A percentile compares a stretch with the other conserved stretches of the same genome.
Evolutionary conservation across 2,329 filamentous ascomycete genomes (phyloP).

Genomic region (Intubia oerlemansii): DNA sequence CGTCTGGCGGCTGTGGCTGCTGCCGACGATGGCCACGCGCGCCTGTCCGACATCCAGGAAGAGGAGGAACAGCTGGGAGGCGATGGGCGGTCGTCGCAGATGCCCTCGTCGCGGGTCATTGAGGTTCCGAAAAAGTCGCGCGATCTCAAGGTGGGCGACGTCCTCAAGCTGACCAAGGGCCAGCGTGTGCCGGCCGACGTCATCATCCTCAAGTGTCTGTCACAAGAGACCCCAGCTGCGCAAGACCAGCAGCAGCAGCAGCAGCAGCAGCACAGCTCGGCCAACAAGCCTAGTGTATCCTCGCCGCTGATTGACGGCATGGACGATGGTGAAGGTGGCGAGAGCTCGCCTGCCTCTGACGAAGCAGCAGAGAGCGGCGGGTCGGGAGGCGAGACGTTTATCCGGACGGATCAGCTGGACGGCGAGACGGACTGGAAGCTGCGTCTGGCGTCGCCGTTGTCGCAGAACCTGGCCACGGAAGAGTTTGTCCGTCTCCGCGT

Average conservation of each 20-base stretch:
- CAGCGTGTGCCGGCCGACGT: constrained; percentile 90
- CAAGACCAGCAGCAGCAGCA: constrained; percentile 11
- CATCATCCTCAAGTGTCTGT: constrained; percentile 61
- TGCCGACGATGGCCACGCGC: constrained; percentile 16
- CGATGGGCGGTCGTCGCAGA: constrained; percentile 12
- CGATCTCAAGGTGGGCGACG: constrained; percentile 82
- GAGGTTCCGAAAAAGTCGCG: constrained; percentile 65
- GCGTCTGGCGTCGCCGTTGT: constrained; percentile 65
- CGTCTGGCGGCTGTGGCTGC: constrained; percentile 8
- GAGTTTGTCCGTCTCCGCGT: constrained; percentile 53
- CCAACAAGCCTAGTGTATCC: too few relatives aligned
- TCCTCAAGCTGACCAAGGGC: constrained; percentile 81
- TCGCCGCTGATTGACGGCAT: too few relatives aligned
- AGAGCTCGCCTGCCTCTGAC: constrained; percentile 1
- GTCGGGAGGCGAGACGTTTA: constrained; percentile 74
- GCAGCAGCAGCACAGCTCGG: constrained; percentile 7
- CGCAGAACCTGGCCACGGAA: constrained; percentile 51
- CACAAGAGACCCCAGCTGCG: constrained; percentile 12
- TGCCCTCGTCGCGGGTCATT: constrained; percentile 28
- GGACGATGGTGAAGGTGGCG: constrained; percentile 6
- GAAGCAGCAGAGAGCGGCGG: constrained; percentile 7
- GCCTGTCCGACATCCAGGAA: constrained; percentile 45
- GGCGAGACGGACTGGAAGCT: constrained; percentile 99
- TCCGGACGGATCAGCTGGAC: constrained; percentile 89
- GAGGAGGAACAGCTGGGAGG: constrained; percentile 37